Percentiles rank a stretch among this genome's conserved stretches.
phyloP scores from a whole-genome alignment of 257 asterid genomes.

The Galeopsis tetrahit region DNA sequence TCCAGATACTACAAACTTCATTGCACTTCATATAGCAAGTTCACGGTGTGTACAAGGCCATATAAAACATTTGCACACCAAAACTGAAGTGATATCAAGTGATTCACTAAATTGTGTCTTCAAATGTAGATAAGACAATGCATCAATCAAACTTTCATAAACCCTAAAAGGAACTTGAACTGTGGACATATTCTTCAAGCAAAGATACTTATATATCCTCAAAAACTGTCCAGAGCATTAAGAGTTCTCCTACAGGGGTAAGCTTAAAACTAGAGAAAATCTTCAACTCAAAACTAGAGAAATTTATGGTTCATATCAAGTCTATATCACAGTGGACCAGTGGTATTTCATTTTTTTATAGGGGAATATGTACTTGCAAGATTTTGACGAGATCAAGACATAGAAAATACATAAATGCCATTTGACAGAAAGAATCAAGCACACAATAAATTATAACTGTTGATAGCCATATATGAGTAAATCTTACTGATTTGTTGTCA shows the following conservation, averaged over 20 bases:
- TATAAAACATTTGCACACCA: slow-evolving; percentile 1
- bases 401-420: not conserved
- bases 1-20: not conserved
- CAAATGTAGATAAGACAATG: slow-evolving; percentile 1
- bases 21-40: slow-evolving; percentile 10
- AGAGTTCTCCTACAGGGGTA: not conserved
- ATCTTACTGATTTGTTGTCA: not conserved
- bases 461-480: slow-evolving; percentile 11
- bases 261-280: slow-evolving; percentile 7
- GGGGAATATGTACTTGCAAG: not conserved
- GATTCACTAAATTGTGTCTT: not conserved
- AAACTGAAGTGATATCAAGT: slow-evolving; percentile 12
- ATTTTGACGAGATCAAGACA: slow-evolving; percentile 1
- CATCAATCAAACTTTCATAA: slow-evolving; percentile 17
- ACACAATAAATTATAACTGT: not conserved
- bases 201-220: not conserved
- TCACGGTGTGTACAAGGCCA: not conserved
- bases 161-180: not conserved
- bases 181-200: not conserved
- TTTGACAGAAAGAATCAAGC: not conserved
- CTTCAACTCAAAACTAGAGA: slow-evolving; percentile 10
- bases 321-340: not conserved
- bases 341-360: not conserved
- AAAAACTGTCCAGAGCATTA: not conserved
- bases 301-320: not conserved